These are phyloP conservation scores for Amphibolis antarctica DNA, from an alignment of 106 monocot genomes.

Conservation along the genomic window DNA sequence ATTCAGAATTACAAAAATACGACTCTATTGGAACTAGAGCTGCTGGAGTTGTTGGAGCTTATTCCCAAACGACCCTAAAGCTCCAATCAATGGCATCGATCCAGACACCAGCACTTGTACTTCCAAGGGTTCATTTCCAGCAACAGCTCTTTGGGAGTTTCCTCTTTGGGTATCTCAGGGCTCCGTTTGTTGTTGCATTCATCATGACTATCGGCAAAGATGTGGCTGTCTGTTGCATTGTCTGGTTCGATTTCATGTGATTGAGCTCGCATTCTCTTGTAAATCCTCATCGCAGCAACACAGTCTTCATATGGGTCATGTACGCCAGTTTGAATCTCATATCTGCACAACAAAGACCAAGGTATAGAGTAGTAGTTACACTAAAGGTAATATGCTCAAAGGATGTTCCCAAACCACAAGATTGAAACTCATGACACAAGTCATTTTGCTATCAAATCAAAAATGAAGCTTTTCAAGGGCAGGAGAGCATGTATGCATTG, in stretches of 20 bases:
- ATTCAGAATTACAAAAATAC: too few relatives aligned
- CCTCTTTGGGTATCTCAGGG: conserved; percentile 1
- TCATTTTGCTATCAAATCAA: too few relatives aligned
- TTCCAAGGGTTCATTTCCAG: conserved; percentile 17
- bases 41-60: too few relatives aligned
- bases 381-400: not conserved
- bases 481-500: too few relatives aligned
- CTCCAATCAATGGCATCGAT: not conserved
- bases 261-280: conserved; percentile 20
- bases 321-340: conserved; percentile 14
- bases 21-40: too few relatives aligned
- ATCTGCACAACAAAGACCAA: conserved; percentile 3
- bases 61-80: not conserved
- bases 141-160: conserved; percentile 8
- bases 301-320: conserved; percentile 24
- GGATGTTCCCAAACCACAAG: too few relatives aligned
- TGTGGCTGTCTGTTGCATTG: not conserved
- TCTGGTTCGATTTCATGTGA: conserved; percentile 4
- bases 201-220: not conserved
- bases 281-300: conserved; percentile 22
- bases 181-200: not conserved
- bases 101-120: conserved; percentile 26
- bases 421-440: too few relatives aligned
- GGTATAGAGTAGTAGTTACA: too few relatives aligned
- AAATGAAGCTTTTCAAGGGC: too few relatives aligned